Percentiles rank a stretch among this genome's conserved stretches.
Conservation (phyloP, 2,329 filamentous ascomycete genomes). For the Aspergillus sp. region DNA sequence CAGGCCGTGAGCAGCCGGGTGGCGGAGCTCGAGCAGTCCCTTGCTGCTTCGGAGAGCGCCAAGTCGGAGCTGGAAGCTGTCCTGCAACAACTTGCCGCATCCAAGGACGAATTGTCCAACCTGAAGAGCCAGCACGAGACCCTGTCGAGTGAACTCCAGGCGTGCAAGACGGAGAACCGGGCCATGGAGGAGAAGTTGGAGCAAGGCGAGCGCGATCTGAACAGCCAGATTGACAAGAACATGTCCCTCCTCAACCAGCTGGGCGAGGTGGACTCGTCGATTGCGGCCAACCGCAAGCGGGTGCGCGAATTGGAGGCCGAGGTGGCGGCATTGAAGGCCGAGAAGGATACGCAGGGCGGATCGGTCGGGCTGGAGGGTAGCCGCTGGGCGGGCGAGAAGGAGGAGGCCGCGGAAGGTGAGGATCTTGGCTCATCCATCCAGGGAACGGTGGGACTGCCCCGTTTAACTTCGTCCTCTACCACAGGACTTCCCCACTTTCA, state of each 20-base stretch:
- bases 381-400: constrained; percentile 43
- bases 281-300: constrained; percentile 38
- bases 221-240: constrained; percentile 45
- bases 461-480: constrained; percentile 24
- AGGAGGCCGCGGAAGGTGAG: constrained; percentile 47
- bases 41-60: constrained; percentile 74
- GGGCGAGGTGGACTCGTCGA: constrained; percentile 40
- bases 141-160: constrained; percentile 35
- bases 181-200: constrained; percentile 36
- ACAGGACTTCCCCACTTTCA: constrained; percentile 30
- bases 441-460: constrained; percentile 51
- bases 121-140: constrained; percentile 35
- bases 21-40: constrained; percentile 79
- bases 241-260: constrained; percentile 42
- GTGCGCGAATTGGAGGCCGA: constrained; percentile 44
- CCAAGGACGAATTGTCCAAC: constrained; percentile 35
- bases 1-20: constrained; percentile 54
- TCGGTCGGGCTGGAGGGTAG: constrained; percentile 40
- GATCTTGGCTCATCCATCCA: constrained; percentile 50
- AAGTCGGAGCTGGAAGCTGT: constrained; percentile 68
- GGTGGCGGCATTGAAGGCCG: constrained; percentile 38
- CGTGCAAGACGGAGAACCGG: constrained; percentile 30
- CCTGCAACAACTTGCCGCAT: constrained; percentile 52
- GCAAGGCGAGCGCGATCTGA: constrained; percentile 38
- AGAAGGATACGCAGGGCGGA: constrained; percentile 32